phyloP scores from a whole-genome alignment of 2,329 filamentous ascomycete species.

The Metarhizium sp. region DNA sequence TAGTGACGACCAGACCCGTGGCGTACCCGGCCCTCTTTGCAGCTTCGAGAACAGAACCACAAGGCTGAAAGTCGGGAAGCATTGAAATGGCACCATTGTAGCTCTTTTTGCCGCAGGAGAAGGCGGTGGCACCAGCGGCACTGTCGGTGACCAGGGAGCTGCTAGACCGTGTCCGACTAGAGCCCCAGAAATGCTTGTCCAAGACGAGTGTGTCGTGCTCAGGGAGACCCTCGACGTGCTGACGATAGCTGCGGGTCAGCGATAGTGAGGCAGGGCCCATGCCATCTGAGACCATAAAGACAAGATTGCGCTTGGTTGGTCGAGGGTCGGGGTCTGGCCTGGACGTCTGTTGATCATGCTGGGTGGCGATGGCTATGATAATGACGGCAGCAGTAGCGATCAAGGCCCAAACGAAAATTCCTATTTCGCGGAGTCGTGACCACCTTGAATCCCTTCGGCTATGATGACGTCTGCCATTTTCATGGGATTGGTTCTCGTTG shows the following conservation, averaged over 20 bases:
- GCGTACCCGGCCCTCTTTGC: slow-evolving; percentile 86
- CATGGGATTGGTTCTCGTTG: slow-evolving; percentile 4
- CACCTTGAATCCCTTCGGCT: slow-evolving; percentile 16
- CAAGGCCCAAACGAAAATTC: slow-evolving; percentile 74
- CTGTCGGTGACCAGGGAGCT: slow-evolving; percentile 88
- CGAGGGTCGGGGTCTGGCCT: slow-evolving; percentile 20
- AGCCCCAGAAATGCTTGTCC: slow-evolving; percentile 84
- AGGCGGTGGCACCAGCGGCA: slow-evolving; percentile 93
- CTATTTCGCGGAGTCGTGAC: slow-evolving; percentile 55
- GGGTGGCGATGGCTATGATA: slow-evolving; percentile 34
- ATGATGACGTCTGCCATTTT: slow-evolving; percentile 1
- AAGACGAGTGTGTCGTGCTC: slow-evolving; percentile 67
- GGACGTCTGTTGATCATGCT: slow-evolving; percentile 54
- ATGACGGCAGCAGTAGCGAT: slow-evolving; percentile 71
- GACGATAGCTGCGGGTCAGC: slow-evolving; percentile 77
- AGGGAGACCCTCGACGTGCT: slow-evolving; percentile 65
- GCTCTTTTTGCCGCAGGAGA: slow-evolving; percentile 85
- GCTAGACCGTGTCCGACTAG: slow-evolving; percentile 75
- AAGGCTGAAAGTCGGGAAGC: slow-evolving; percentile 74
- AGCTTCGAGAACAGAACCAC: slow-evolving; percentile 86
- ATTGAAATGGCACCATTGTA: slow-evolving; percentile 96
- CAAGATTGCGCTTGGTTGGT: slow-evolving; percentile 74
- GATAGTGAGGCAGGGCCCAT: slow-evolving; percentile 93
- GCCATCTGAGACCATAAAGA: slow-evolving; percentile 98
- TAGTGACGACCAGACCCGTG: slow-evolving; percentile 92